Evolutionary conservation across 2,329 filamentous ascomycete genomes (phyloP).

Genomic region (Dactylellina leptospora): DNA sequence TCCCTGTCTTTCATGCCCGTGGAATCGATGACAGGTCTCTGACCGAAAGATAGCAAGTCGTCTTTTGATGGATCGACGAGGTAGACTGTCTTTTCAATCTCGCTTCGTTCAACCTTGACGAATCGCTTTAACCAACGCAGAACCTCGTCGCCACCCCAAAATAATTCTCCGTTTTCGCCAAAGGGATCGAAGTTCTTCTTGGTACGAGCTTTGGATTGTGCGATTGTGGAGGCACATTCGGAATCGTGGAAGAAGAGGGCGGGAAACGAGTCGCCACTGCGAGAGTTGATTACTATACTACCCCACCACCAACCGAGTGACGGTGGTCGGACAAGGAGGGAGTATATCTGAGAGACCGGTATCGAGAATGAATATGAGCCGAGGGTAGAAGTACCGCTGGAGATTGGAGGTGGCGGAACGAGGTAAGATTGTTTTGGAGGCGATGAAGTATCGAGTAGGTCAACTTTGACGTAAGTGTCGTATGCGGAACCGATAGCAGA

Average conservation of each 20-base stretch:
- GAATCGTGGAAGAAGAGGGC: conserved; percentile 97
- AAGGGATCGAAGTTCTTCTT: conserved; percentile 91
- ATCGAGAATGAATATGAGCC: conserved; percentile 92
- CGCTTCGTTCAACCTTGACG: conserved; percentile 81
- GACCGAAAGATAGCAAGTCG: conserved; percentile 82
- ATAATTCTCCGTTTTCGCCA: conserved; percentile 82
- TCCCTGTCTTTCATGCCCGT: conserved; percentile 51
- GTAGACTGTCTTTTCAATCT: conserved; percentile 88
- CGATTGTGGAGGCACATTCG: conserved; percentile 93
- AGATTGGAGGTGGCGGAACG: conserved; percentile 87
- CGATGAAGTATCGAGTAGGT: conserved; percentile 75
- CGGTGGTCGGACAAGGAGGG: conserved; percentile 85
- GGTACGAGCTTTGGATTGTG: conserved; percentile 87
- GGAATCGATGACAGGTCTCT: conserved; percentile 65
- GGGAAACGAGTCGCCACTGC: conserved; percentile 89
- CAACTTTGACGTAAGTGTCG: conserved; percentile 93
- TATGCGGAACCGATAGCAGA: conserved; percentile 83
- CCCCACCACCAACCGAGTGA: conserved; percentile 99
- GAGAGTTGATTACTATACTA: conserved; percentile 89
- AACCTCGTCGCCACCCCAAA: conserved; percentile 98
- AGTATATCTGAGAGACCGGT: conserved; percentile 89
- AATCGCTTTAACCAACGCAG: conserved; percentile 89
- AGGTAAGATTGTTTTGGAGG: conserved; percentile 87
- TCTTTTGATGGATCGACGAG: conserved; percentile 86
- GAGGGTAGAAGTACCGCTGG: conserved; percentile 72